Conservation (phyloP, 139 green algal species). For the Tetradesmus lagerheimii region DNA sequence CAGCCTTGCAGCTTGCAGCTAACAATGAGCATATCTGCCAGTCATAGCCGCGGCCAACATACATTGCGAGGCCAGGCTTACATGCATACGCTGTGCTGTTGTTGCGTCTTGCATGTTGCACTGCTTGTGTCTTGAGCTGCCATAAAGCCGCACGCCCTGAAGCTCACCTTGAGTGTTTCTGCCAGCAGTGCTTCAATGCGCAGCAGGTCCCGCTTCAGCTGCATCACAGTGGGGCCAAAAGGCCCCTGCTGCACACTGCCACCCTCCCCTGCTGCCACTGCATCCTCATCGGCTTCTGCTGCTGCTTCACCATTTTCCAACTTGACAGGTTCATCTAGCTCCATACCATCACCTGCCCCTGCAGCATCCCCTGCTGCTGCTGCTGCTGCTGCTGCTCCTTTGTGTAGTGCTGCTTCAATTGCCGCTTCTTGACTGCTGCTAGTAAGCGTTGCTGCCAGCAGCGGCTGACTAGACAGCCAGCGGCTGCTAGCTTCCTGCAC, state of each 20-base stretch:
- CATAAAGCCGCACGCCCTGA: no score
- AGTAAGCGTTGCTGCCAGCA: not conserved
- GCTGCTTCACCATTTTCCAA: not conserved
- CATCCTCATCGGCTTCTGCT: not conserved
- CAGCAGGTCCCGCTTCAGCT: constrained; percentile 65
- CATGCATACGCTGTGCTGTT: no score
- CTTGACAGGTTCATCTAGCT: not conserved
- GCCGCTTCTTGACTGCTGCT: not conserved
- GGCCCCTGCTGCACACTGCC: not conserved
- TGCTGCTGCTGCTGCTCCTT: constrained; percentile 26
- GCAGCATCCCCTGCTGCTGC: not conserved
- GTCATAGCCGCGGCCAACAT: not conserved
- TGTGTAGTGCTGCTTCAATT: constrained; percentile 7
- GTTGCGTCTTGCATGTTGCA: not conserved
- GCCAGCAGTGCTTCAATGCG: constrained; percentile 47
- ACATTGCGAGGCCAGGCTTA: no score
- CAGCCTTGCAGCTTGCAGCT: no score
- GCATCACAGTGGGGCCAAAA: constrained; percentile 15
- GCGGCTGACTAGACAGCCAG: not conserved
- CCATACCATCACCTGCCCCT: not conserved
- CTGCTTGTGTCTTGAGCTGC: no score
- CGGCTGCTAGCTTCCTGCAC: not conserved
- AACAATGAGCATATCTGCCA: no score
- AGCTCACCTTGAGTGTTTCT: constrained; percentile 6
- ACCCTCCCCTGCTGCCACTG: not conserved